Base-by-base conservation (phyloP, 2,329 filamentous ascomycete species). In the Decorospora gaudefroyi region DNA sequence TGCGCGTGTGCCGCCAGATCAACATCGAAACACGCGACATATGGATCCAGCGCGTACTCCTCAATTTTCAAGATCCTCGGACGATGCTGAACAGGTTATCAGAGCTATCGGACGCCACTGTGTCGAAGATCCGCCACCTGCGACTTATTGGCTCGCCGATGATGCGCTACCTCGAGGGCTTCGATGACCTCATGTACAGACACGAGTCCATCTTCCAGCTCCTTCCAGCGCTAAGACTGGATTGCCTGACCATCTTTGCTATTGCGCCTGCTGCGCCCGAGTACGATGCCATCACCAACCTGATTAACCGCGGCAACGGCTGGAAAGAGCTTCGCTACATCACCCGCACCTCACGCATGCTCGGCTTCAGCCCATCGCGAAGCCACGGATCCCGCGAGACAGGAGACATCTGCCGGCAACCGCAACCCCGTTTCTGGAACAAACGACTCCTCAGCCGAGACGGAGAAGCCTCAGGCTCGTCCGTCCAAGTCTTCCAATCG, bases 81-180 rank as follows among this genome's bases (percentile, higher is more conserved):
- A 52, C 49, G 11, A 46, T 52, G 42, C 35, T 52, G 11, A 50
- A 52, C 28, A 46, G 31, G 16, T 35, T 52, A 6, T 46, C 46
- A 3, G 42, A 43, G 4, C 26, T 52, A 7, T 34, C 42, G 9
- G 49, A 52, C 1, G 43, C 46, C 11, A 46, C 46, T 6, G 31
- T 50, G 9, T 36, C 46, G n/a, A 52, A 31, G 6, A 52, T 52
- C n/a, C 42, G 49, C 23, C 46, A 52, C 29, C 13, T 52, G 16
- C 46, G 49, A 10, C 38, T 52, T 4, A 31, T 37, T 18, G 49
- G 49, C 30, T 50, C 42, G 6, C 42, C 46, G 3, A 49, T 52
- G 49, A 52, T 52, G 49, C 49, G 46, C 13, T 50, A 49, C 27
- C 49, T 52, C 34, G 46, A 52, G 25, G 46, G 49, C 9, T 49